Base-by-base conservation (phyloP, 2,329 filamentous ascomycete species). In the Botryosphaeria agaves region DNA sequence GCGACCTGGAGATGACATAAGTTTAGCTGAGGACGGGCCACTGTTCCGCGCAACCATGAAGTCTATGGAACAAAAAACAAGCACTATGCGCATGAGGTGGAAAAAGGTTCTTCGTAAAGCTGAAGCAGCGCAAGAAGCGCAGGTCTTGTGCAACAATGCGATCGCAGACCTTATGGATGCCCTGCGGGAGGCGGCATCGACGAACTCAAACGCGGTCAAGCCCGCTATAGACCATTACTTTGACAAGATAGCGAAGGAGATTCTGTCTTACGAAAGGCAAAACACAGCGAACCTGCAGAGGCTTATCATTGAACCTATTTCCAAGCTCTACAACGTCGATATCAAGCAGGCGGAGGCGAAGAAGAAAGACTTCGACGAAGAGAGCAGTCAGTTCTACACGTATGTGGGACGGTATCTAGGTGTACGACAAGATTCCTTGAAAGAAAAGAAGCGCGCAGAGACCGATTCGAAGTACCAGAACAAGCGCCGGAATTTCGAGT, bases 281-380 rank as follows among this genome's bases (percentile, higher is more conserved):
- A 95, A 94, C 48, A 75, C 81, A 1, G 45, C 61, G 23, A 87
- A 93, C 44, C 65, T 98, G 19, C 85, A 94, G 45, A 87, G 75
- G 48, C 77, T 92, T 31, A 85, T 98, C 46, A 93, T 98, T 40
- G 89, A 98, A 26, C 91, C 91, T 1, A 69, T 98, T 41, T 76
- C 71, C 40, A 92, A 83, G 54, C 62, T 98, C 9, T 98, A 98
- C 54, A 83, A 83, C 36, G 67, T 87, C 39, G 91, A 98, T 46
- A 95, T 98, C 59, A 98, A 98, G 54, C 84, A 93, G 52, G 91
- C 87, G 16, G 89, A 98, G 47, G 67, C 79, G 24, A 98, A 98
- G 61, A 92, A 89, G 56, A 83, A 89, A 40, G 89, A 95, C 43
- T 98, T 98, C 44, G 89, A 98, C 39, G 89, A 98, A 46, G 89